Evolutionary conservation across 371 early-diverging fungal genomes (phyloP).

Genomic region (Mucor lusitanicus): DNA sequence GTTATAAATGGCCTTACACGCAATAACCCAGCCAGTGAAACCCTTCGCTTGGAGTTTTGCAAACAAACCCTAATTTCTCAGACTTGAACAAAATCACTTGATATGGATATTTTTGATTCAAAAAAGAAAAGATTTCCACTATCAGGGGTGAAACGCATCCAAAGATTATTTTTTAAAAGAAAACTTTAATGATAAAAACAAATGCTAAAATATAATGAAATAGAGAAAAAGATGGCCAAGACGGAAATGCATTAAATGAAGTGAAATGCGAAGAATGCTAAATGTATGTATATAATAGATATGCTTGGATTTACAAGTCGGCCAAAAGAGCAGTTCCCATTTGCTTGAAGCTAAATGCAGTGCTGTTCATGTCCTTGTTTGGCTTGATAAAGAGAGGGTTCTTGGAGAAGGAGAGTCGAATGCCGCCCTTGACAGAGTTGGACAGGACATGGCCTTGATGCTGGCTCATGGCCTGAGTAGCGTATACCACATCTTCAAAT

Average conservation of each 20-base stretch:
- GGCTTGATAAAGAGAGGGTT: constrained; percentile 82
- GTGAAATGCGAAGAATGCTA: background rate
- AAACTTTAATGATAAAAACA: background rate
- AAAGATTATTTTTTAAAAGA: background rate
- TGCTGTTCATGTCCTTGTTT: constrained; percentile 18
- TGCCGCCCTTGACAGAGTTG: constrained; percentile 91
- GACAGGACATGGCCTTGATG: constrained; percentile 80
- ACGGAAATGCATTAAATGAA: background rate
- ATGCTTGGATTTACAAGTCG: constrained; percentile 14
- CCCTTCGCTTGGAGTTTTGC: background rate
- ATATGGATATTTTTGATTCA: background rate
- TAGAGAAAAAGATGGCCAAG: background rate
- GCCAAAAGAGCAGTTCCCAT: constrained; percentile 34
- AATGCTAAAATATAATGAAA: background rate
- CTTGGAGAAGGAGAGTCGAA: constrained; percentile 92
- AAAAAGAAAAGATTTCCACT: no score
- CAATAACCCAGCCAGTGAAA: background rate
- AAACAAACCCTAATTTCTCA: background rate
- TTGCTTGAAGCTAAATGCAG: constrained; percentile 22
- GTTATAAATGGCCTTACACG: background rate
- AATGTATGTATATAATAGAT: background rate
- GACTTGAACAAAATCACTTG: background rate
- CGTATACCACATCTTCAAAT: constrained; percentile 89
- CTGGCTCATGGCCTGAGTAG: constrained; percentile 84
- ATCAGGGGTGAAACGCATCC: background rate